Evolutionary conservation across 352 stramenopile species (phyloP), one percentile per base, ranked within the genome.

Genomic region (Globisporangium lucens): DNA sequence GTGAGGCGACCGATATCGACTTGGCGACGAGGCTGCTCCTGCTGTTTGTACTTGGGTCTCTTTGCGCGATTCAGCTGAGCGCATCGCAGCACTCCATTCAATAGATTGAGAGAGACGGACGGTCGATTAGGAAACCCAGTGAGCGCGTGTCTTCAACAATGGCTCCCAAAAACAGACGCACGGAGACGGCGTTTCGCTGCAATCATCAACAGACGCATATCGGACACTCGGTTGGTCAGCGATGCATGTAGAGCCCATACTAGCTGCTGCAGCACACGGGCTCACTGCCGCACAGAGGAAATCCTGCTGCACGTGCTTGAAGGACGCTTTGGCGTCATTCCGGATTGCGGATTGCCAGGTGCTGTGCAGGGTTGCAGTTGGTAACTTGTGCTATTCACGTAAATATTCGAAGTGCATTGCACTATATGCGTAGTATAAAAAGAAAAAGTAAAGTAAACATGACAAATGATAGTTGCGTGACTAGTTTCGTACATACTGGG

Each of bases 1-100:
- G 22, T 36, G 56, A 6, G 63, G 63, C 5, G 63, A 64, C 1
- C 15, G 56, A 24, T 43, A 53, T 64, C 56, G 63, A 17, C 29
- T 10, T 49, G n/a, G 3, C 12, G 12, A 55, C 15, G 49, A 13
- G 22, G 3, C 43, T 51, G 17, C 1, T 22, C 5, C 4, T 51
- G 43, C 2, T 6, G 6, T 12, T 3, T n/a, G n/a, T 8, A n/a
- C 7, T 55, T 22, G 12, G 4, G 7, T 8, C 2, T 2, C 12
- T 13, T 33, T n/a, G 20, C 1, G 15, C 33, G 20, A 17, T 1
- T 49, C 10, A 49, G 56, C 1, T 5, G 56, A 30, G 33, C 1
- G 56, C 56, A 61, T 61, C 20, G 8, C 1, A 6, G 27, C 13
- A n/a, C 56, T 27, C 8, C 15, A 47, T 12, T 47, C 38, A 12